phyloP scores from a whole-genome alignment of 2,329 filamentous ascomycete species.

The Conoideocrella luteorostrata region DNA sequence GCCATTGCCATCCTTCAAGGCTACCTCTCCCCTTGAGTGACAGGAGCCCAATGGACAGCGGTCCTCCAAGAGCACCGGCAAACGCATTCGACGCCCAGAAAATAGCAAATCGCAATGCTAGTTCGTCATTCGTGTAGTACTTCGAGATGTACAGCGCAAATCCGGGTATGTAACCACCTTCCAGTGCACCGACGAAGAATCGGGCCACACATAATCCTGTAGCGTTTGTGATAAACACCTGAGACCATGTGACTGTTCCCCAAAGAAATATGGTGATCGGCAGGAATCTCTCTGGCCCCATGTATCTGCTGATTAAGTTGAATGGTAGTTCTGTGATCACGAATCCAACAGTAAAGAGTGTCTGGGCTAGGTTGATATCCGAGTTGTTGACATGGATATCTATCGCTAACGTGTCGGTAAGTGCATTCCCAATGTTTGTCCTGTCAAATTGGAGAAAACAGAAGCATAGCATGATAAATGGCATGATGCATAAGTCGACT shows the following conservation, averaged over 20 bases:
- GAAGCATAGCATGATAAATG: slow-evolving; percentile 24
- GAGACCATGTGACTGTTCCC: slow-evolving; percentile 22
- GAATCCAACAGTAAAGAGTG: slow-evolving; percentile 43
- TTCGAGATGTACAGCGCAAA: slow-evolving; percentile 24
- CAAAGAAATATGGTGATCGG: slow-evolving; percentile 24
- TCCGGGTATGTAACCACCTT: slow-evolving; percentile 26
- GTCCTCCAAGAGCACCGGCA: slow-evolving; percentile 20
- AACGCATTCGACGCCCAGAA: slow-evolving; percentile 25
- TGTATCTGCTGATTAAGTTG: slow-evolving; percentile 21
- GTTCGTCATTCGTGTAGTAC: slow-evolving; percentile 23
- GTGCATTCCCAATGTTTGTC: slow-evolving; percentile 40
- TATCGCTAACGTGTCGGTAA: slow-evolving; percentile 42
- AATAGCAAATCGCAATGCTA: slow-evolving; percentile 20
- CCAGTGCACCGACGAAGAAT: slow-evolving; percentile 23
- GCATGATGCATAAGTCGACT: slow-evolving; percentile 21
- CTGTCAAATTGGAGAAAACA: slow-evolving; percentile 27
- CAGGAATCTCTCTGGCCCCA: slow-evolving; percentile 21
- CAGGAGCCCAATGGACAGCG: slow-evolving; percentile 20
- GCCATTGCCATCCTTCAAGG: slow-evolving; percentile 23
- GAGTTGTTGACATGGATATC: slow-evolving; percentile 43
- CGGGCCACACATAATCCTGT: slow-evolving; percentile 18
- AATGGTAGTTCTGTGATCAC: slow-evolving; percentile 34
- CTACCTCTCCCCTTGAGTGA: slow-evolving; percentile 18
- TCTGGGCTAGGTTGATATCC: slow-evolving; percentile 46
- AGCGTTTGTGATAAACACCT: slow-evolving; percentile 20